These are phyloP conservation scores for Wickerhamiella azyma DNA, from an alignment of 805 yeast species.

Conservation along the genomic window DNA sequence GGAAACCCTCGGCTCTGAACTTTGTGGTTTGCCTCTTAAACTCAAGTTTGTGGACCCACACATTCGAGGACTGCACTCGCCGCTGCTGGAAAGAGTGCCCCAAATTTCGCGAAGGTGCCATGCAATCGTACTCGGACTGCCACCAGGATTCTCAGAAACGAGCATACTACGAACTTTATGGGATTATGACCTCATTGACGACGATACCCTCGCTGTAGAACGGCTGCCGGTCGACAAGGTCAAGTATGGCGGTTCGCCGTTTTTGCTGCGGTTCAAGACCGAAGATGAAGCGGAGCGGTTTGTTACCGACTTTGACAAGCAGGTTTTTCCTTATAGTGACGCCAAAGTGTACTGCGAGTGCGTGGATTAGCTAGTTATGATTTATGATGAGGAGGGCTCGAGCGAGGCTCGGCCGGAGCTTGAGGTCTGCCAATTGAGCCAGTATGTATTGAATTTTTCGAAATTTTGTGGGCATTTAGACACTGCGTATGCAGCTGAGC, in stretches of 20 bases:
- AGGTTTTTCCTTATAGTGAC: conserved; percentile 21
- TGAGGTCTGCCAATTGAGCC: too few species aligned
- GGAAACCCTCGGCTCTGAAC: conserved; percentile 35
- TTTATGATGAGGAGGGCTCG: too few species aligned
- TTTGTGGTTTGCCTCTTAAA: conserved; percentile 38
- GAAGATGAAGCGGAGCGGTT: conserved; percentile 24
- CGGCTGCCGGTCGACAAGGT: conserved; percentile 22
- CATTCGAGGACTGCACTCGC: conserved; percentile 18
- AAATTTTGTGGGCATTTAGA: too few species aligned
- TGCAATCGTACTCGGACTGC: conserved; percentile 24
- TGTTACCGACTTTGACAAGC: conserved; percentile 21
- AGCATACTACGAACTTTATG: conserved; percentile 21
- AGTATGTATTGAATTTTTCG: too few species aligned
- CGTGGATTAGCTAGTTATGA: conserved; percentile 18
- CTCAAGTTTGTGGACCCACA: conserved; percentile 32
- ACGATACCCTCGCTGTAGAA: conserved; percentile 23
- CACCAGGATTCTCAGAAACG: conserved; percentile 16
- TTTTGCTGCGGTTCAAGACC: conserved; percentile 22
- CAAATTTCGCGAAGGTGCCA: conserved; percentile 18
- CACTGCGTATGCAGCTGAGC: too few species aligned
- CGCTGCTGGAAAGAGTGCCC: conserved; percentile 20
- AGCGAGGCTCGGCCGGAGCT: too few species aligned
- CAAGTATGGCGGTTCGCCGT: conserved; percentile 24
- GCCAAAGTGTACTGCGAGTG: conserved; percentile 22
- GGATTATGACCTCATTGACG: conserved; percentile 25